Evolutionary conservation across 345 rosid species (phyloP), one percentile per base, ranked within the genome.

Genomic region (Aurinia saxatilis): DNA sequence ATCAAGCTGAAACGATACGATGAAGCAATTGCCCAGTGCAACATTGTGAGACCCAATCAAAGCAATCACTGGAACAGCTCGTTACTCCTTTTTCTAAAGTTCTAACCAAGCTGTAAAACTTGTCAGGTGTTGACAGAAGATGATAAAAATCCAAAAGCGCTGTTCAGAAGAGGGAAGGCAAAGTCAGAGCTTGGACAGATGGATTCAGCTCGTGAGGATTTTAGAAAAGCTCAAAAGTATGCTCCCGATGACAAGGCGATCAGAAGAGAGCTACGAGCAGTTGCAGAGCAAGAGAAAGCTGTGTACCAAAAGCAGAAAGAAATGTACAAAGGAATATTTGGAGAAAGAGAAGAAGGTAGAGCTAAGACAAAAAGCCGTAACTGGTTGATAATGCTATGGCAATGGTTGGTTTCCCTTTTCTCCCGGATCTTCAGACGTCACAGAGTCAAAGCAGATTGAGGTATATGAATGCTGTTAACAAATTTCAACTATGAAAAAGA

Each of bases 121-220:
- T 34, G 7, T 7, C 79, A 92, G 98, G 98, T 84, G 13, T 75
- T 92, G 65, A 66, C 82, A 8, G 99, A 92, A 80, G 96, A 93
- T 57, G 97, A 89, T 54, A 85, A 84, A 75, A 93, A 87, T 38
- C 87, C 73, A 4, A 93, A 93, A 69, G 99, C 99, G 3, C 44
- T 89, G 68, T 90, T 87, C 72, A 90, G 99, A 59, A 80, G 97
- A 65, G 99, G 99, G 23, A 93, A 87, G 72, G 95, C 97, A 0
- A 81, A 78, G 71, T 78, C 91, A 25, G 97, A 93, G 71, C 95
- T 93, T 19, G 97, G 99, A 59, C 99, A 90, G 67, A 80, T 84
- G 19, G 99, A 90, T 44, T 86, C 90, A 59, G 95, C 97, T 5
- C 84, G 84, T 16, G 96, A 90, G 64, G 99, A 93, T 65, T 90